A percentile compares a stretch with the other conserved stretches of the same genome.
Conservation (phyloP, 2,329 filamentous ascomycete species). For the Septoria petroselini region DNA sequence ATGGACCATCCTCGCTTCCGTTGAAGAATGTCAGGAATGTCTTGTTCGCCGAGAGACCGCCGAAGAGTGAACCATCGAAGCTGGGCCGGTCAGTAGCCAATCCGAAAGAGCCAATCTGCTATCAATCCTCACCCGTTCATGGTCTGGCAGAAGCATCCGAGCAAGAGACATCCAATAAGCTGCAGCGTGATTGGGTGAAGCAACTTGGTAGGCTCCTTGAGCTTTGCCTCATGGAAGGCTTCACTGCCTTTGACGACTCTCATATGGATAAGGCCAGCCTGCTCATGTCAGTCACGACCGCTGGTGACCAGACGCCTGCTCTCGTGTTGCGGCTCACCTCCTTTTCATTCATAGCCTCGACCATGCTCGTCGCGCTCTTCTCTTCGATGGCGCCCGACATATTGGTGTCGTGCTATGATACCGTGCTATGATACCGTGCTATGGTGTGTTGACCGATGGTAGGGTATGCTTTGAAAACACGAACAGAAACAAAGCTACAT, state of each 20-base stretch:
- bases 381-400: slow-evolving; percentile 14
- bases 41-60: slow-evolving; percentile 51
- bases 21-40: slow-evolving; percentile 45
- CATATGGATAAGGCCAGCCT: slow-evolving; percentile 14
- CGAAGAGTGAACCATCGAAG: slow-evolving; percentile 58
- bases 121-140: slow-evolving; percentile 5
- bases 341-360: slow-evolving; percentile 17
- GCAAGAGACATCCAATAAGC: slow-evolving; percentile 30
- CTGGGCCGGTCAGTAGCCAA: background rate
- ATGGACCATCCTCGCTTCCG: slow-evolving; percentile 42
- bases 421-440: too few species aligned
- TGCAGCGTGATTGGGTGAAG: slow-evolving; percentile 20
- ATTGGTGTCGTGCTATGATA: too few species aligned
- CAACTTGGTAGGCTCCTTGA: slow-evolving; percentile 49
- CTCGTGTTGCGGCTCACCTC: slow-evolving; percentile 3
- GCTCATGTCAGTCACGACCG: background rate
- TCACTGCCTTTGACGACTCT: slow-evolving; percentile 51
- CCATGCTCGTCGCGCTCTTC: slow-evolving; percentile 13
- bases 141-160: slow-evolving; percentile 42
- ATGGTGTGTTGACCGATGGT: background rate
- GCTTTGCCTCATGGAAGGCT: slow-evolving; percentile 55
- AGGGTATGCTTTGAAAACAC: background rate
- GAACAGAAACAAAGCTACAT: slow-evolving; percentile 3
- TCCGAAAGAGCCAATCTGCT: too few species aligned
- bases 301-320: background rate